Percentiles rank a stretch among this genome's conserved stretches.
Conservation (phyloP, 1,284 basidiomycete genomes). For the Ganoderma leucocontextum region DNA sequence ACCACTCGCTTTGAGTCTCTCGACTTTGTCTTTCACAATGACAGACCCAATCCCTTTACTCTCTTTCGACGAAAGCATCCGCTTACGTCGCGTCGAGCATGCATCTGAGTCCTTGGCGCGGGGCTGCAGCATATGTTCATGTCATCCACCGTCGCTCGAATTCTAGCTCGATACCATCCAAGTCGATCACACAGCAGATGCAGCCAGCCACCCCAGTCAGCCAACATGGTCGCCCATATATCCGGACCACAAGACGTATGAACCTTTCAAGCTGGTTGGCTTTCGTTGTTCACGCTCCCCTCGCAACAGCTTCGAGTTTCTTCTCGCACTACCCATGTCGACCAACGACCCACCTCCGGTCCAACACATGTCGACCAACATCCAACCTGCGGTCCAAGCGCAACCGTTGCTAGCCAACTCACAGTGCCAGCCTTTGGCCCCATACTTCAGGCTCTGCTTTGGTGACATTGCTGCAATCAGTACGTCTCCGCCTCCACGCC, state of each 20-base stretch:
- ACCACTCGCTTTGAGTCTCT: neutral
- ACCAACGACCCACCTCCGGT: constrained; percentile 5
- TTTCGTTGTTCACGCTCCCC: neutral
- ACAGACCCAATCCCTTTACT: neutral
- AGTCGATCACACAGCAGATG: neutral
- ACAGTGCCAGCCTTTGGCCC: constrained; percentile 18
- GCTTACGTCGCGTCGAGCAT: neutral
- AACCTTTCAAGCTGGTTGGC: neutral
- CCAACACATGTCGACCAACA: constrained; percentile 9
- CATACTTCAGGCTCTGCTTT: constrained; percentile 19
- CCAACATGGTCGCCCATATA: constrained; percentile 1
- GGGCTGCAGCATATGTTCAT: neutral
- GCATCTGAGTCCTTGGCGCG: neutral
- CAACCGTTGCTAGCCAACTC: constrained; percentile 5
- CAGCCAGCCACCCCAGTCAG: constrained; percentile 2
- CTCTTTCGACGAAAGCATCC: neutral
- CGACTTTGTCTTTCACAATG: neutral
- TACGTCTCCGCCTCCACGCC: neutral
- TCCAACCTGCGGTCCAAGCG: constrained; percentile 3
- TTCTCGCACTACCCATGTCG: constrained; percentile 10
- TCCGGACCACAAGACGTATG: neutral
- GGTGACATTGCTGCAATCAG: constrained; percentile 20
- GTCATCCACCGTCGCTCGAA: neutral
- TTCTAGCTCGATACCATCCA: neutral
- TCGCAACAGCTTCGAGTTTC: neutral